Conservation (phyloP, 768 basidiomycete genomes). For the Trametes cingulata region DNA sequence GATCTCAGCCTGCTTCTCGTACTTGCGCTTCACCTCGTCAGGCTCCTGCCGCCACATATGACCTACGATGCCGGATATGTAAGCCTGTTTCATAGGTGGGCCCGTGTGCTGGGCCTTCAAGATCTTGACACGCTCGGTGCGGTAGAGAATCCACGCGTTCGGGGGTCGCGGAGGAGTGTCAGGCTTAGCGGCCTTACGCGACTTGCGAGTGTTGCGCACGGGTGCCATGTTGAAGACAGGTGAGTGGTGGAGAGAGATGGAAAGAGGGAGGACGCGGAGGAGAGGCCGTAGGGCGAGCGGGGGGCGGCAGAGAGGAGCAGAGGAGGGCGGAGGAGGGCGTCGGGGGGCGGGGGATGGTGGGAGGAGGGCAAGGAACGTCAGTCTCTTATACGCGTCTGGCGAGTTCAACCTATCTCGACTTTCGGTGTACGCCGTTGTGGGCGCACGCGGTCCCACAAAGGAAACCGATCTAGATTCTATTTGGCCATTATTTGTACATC, state of each 20-base stretch:
- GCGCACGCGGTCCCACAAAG: neutral
- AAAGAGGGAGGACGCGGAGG: neutral
- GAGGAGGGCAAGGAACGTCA: neutral
- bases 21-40: neutral
- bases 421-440: slow-evolving; percentile 1
- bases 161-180: slow-evolving; percentile 18
- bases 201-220: neutral
- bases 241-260: neutral
- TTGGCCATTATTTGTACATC: slow-evolving; percentile 7
- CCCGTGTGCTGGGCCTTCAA: neutral
- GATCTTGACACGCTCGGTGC: slow-evolving; percentile 14
- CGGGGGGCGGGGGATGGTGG: neutral
- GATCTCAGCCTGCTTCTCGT: slow-evolving; percentile 23
- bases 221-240: slow-evolving; percentile 1
- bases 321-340: neutral
- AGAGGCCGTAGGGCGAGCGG: neutral
- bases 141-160: slow-evolving; percentile 26
- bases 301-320: neutral
- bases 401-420: slow-evolving; percentile 11
- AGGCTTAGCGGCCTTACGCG: neutral
- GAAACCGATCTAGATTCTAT: neutral
- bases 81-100: slow-evolving; percentile 6
- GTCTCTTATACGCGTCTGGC: slow-evolving; percentile 11
- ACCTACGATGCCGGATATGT: slow-evolving; percentile 12
- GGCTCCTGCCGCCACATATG: slow-evolving; percentile 7